phyloP scores from a whole-genome alignment of 2,329 filamentous ascomycete species.

The Zarea fungicola region DNA sequence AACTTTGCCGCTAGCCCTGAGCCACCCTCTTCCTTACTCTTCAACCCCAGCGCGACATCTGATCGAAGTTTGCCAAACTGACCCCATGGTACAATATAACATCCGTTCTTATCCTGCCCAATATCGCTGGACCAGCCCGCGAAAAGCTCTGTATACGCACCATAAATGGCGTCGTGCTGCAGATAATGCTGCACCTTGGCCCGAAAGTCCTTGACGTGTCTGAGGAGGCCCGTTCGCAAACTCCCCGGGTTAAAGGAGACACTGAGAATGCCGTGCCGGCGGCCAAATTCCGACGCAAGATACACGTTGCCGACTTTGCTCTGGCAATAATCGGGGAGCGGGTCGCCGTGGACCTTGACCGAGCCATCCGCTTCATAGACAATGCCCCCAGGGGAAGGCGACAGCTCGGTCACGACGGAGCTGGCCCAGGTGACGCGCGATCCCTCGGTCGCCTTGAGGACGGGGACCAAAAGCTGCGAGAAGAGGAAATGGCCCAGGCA shows the following conservation, averaged over 20 bases:
- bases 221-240: neutral
- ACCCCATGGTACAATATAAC: neutral
- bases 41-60: neutral
- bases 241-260: constrained; percentile 18
- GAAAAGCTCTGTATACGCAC: constrained; percentile 5
- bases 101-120: constrained; percentile 26
- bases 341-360: constrained; percentile 14
- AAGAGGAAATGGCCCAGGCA: constrained; percentile 31
- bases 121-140: constrained; percentile 25
- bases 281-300: constrained; percentile 19
- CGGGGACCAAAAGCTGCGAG: constrained; percentile 26
- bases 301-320: constrained; percentile 19
- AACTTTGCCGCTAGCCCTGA: neutral
- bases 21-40: neutral
- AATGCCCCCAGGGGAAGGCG: constrained; percentile 14
- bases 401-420: constrained; percentile 17
- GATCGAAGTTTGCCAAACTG: constrained; percentile 18
- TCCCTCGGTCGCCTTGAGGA: constrained; percentile 24
- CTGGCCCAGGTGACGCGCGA: constrained; percentile 17
- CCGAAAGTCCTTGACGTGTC: neutral
- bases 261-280: constrained; percentile 17
- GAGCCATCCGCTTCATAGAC: neutral
- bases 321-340: constrained; percentile 17
- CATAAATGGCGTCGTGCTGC: neutral
- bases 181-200: constrained; percentile 24